A percentile compares a stretch with the other conserved stretches of the same genome.
Conservation (phyloP, 305 asterid species). For the Fraxinus paxiana region DNA sequence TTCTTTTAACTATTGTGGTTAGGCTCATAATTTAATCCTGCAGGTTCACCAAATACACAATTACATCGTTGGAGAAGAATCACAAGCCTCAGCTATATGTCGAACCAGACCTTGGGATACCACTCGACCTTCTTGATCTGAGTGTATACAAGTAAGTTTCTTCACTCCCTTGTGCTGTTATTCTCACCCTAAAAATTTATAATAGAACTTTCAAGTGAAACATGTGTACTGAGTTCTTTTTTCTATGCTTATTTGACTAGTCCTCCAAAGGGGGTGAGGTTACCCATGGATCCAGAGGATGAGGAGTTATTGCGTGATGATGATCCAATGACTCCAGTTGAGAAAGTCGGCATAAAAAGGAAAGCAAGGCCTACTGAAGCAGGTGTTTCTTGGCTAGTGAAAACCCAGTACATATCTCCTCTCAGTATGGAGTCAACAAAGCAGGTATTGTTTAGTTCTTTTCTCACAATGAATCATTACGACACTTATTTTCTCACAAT, state of each 20-base stretch:
- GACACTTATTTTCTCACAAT: not conserved
- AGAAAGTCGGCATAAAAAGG: constrained; percentile 79
- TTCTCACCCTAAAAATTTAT: not conserved
- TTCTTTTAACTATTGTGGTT: not conserved
- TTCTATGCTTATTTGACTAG: constrained; percentile 38
- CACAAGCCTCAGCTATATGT: constrained; percentile 93
- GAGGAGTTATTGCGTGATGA: constrained; percentile 87
- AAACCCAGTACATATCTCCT: constrained; percentile 95
- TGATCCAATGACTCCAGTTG: constrained; percentile 75
- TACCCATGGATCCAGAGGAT: constrained; percentile 79
- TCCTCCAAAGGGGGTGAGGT: constrained; percentile 71
- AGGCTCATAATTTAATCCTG: constrained; percentile 16
- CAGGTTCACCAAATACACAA: constrained; percentile 85
- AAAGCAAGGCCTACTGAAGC: constrained; percentile 92
- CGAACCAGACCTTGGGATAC: constrained; percentile 97
- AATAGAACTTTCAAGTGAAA: not conserved
- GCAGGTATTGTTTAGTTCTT: constrained; percentile 51
- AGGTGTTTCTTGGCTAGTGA: constrained; percentile 97
- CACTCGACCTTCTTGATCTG: constrained; percentile 95
- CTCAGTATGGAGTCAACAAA: constrained; percentile 80
- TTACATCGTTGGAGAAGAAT: constrained; percentile 83
- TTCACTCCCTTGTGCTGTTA: constrained; percentile 10
- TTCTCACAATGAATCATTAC: not conserved
- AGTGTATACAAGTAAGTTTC: constrained; percentile 78
- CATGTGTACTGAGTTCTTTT: not conserved